phyloP scores from a whole-genome alignment of 2,329 filamentous ascomycete species.

The Beauveria pseudobassiana region DNA sequence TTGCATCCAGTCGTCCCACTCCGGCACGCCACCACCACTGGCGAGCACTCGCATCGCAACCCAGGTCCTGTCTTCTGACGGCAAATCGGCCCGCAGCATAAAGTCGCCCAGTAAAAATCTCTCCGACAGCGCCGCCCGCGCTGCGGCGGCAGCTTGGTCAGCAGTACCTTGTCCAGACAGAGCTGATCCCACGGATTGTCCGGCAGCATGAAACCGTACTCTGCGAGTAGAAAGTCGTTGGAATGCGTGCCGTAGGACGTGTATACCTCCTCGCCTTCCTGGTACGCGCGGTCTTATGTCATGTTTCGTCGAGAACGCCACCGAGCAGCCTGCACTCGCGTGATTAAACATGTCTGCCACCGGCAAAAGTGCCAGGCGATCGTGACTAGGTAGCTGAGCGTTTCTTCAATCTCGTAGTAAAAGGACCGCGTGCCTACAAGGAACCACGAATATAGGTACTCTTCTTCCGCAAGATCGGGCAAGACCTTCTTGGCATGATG shows the following conservation, averaged over 20 bases:
- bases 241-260: conserved; percentile 64
- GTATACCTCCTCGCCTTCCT: conserved; percentile 55
- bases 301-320: conserved; percentile 43
- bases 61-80: neutral
- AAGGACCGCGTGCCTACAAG: conserved; percentile 50
- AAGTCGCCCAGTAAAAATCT: neutral
- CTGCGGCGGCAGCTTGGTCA: neutral
- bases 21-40: neutral
- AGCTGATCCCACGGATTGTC: conserved; percentile 34
- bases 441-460: conserved; percentile 43
- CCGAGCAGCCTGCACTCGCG: conserved; percentile 40
- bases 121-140: neutral
- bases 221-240: conserved; percentile 65
- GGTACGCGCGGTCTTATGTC: conserved; percentile 46
- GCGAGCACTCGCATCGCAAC: neutral
- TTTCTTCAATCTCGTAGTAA: conserved; percentile 37
- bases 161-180: neutral
- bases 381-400: conserved; percentile 34
- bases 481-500: conserved; percentile 19
- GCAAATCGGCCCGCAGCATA: neutral
- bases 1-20: neutral
- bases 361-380: conserved; percentile 57
- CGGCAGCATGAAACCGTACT: conserved; percentile 51
- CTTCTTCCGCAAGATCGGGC: conserved; percentile 22
- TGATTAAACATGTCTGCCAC: conserved; percentile 62